A percentile compares a stretch with the other conserved stretches of the same genome.
These are phyloP conservation scores for Biancaea sappan DNA, from an alignment of 306 rosid species.

Conservation along the genomic window DNA sequence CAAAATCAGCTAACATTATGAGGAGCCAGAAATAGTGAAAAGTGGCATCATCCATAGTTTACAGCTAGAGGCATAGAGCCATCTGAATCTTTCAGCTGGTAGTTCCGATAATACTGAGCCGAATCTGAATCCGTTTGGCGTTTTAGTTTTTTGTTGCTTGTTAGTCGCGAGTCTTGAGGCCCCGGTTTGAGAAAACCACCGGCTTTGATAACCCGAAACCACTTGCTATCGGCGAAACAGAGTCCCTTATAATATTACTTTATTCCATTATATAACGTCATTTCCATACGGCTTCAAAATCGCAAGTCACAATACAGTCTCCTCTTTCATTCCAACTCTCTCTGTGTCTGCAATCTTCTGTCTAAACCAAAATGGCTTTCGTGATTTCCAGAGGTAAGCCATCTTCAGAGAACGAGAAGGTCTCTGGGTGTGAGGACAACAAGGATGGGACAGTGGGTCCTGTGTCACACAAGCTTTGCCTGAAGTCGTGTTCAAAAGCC, in stretches of 20 bases:
- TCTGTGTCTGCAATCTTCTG: not conserved
- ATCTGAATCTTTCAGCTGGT: constrained; percentile 28
- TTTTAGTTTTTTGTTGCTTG: constrained; percentile 8
- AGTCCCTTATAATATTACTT: not conserved
- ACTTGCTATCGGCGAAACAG: constrained; percentile 27
- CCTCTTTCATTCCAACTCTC: constrained; percentile 2
- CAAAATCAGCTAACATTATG: too few relatives aligned
- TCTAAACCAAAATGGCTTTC: constrained; percentile 43
- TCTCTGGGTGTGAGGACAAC: constrained; percentile 12
- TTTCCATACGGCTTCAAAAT: too few relatives aligned
- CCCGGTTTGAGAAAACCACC: constrained; percentile 47
- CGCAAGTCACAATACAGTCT: too few relatives aligned
- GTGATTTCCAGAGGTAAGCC: constrained; percentile 34
- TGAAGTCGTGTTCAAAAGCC: constrained; percentile 48
- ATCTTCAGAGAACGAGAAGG: constrained; percentile 41
- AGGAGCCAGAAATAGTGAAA: not conserved
- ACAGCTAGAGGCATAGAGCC: not conserved
- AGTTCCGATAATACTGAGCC: constrained; percentile 24
- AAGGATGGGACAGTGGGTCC: constrained; percentile 23
- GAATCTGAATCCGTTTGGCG: not conserved
- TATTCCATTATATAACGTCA: not conserved
- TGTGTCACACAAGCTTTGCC: constrained; percentile 55
- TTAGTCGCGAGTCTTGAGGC: not conserved
- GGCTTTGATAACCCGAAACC: constrained; percentile 57
- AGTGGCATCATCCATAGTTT: constrained; percentile 8